Evolutionary conservation across 192 early-diverging fungal genomes (phyloP), one percentile per base, ranked within the genome.

Genomic region (Funneliformis geosporum): DNA sequence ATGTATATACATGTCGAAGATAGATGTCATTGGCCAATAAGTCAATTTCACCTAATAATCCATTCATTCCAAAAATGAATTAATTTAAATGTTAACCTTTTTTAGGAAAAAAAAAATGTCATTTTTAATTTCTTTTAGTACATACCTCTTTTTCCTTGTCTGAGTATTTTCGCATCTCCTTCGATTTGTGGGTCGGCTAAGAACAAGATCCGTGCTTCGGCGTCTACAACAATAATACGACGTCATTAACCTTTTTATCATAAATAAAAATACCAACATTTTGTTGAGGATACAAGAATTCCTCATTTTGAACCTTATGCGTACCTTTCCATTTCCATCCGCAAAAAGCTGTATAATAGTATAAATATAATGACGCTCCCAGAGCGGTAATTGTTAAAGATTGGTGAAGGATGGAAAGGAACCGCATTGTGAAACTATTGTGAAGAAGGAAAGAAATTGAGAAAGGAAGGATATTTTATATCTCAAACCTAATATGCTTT

Each of bases 141-240:
- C 38, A 42, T 75, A 76, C 91, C 91, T 70, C 83, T 70, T 42
- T 72, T 86, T 42, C 88, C 88, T 71, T 90, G 83, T 55, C 88
- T 86, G 21, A 18, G 23, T 68, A 92, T 82, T 80, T 92, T 92
- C 8, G 87, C 86, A 71, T 90, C 89, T 8, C 91, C 91, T 59
- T 92, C 91, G 73, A 92, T 90, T 82, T 92, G 91, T 6, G 91
- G 91, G 55, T 92, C 91, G 28, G 89, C 91, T 70, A 89, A 88
- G 73, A 92, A 83, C 33, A 87, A 85, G 77, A 92, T 86, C 23
- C 89, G 80, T 55, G 66, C n/a, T 39, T 50, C 64, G 16, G 77
- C 23, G 47, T 76, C 74, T 76, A 43, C 21, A 44, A 23, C 0
- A 6, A 16, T 25, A 28, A 64, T 23, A 2, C n/a, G n/a, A n/a